Evolutionary conservation across 2,329 filamentous ascomycete species (phyloP).

Genomic region (Verticillium tricorpus): DNA sequence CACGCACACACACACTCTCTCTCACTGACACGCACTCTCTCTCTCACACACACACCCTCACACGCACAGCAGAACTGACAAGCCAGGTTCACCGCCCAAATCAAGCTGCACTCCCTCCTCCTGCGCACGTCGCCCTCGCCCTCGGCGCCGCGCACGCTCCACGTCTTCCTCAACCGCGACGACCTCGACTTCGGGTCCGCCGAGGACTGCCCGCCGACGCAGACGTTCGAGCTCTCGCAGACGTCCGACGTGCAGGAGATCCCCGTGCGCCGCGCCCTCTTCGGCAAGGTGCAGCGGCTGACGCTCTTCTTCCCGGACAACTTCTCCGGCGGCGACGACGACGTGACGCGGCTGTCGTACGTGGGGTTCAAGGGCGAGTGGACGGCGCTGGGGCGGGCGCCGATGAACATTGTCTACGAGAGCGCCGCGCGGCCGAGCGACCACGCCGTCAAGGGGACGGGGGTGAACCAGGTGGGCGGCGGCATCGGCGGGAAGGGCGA

Average conservation of each 20-base stretch:
- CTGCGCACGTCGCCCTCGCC: slow-evolving; percentile 70
- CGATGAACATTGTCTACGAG: slow-evolving; percentile 86
- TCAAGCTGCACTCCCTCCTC: slow-evolving; percentile 86
- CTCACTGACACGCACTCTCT: too few relatives aligned
- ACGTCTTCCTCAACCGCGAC: slow-evolving; percentile 81
- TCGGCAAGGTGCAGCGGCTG: slow-evolving; percentile 78
- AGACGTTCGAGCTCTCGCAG: slow-evolving; percentile 72
- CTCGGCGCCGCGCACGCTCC: slow-evolving; percentile 75
- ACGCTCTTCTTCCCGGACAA: slow-evolving; percentile 91
- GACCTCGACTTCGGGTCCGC: slow-evolving; percentile 81
- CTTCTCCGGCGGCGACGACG: slow-evolving; percentile 74
- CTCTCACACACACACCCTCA: too few relatives aligned
- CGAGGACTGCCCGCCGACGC: slow-evolving; percentile 64
- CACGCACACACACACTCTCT: too few relatives aligned
- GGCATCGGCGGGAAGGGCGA: slow-evolving; percentile 34
- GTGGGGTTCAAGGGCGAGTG: slow-evolving; percentile 68
- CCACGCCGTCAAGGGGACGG: slow-evolving; percentile 64
- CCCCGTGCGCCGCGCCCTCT: slow-evolving; percentile 79
- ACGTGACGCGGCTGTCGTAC: slow-evolving; percentile 75
- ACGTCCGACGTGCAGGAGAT: slow-evolving; percentile 83
- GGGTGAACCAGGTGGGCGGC: slow-evolving; percentile 50
- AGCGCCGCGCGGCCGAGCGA: slow-evolving; percentile 87
- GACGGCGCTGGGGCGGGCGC: slow-evolving; percentile 75
- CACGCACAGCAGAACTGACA: neutral
- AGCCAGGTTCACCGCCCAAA: slow-evolving; percentile 80